These are phyloP conservation scores for Aquilaria malaccensis DNA, from an alignment of 345 rosid species.

Conservation along the genomic window DNA sequence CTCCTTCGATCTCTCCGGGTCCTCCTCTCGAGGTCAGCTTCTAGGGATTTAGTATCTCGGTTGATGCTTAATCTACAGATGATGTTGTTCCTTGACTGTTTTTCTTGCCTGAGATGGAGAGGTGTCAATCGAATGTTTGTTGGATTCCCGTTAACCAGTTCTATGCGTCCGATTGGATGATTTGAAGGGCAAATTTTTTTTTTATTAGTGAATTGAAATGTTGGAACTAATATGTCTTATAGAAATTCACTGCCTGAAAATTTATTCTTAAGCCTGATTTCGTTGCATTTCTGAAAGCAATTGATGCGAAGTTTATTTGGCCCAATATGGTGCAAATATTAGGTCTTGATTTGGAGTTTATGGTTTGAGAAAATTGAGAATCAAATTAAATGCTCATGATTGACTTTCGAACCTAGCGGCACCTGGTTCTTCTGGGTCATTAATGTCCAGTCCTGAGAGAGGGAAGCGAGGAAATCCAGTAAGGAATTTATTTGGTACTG, in stretches of 20 bases:
- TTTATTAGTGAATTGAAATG: too few species aligned
- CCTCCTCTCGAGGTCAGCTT: constrained; percentile 52
- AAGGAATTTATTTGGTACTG: too few species aligned
- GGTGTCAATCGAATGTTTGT: not conserved
- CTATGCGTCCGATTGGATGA: too few species aligned
- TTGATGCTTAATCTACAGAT: too few species aligned
- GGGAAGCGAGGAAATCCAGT: too few species aligned
- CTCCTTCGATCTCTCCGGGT: constrained; percentile 40
- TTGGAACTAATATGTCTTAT: too few species aligned
- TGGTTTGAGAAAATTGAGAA: constrained; percentile 7
- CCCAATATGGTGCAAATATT: not conserved
- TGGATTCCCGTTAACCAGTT: not conserved
- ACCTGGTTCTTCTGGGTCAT: not conserved
- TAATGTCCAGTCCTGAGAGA: too few species aligned
- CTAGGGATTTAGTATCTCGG: too few species aligned
- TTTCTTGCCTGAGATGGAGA: too few species aligned
- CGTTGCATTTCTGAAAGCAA: not conserved
- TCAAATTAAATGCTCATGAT: constrained; percentile 9
- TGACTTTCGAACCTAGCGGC: constrained; percentile 6
- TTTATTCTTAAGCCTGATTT: not conserved
- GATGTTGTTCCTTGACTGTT: too few species aligned
- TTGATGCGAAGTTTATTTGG: not conserved
- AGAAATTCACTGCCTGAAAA: too few species aligned
- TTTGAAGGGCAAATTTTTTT: not conserved
- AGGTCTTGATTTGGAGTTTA: constrained; percentile 9